Conservation (phyloP, 2,329 filamentous ascomycete species). For the Bipolaris gigantea region DNA sequence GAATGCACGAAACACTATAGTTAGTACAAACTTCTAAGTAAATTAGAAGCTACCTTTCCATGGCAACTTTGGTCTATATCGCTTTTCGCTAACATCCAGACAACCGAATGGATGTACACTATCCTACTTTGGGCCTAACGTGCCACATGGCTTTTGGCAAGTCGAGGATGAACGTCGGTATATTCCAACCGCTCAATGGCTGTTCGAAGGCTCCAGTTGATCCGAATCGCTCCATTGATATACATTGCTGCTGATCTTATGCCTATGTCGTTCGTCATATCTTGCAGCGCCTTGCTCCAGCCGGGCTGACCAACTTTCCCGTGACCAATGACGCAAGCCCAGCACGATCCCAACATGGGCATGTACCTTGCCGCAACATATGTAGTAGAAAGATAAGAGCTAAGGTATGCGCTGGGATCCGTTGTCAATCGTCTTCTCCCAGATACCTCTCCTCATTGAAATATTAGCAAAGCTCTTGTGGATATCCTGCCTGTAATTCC, state of each 20-base stretch:
- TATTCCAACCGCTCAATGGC: not conserved
- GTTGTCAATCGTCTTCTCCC: not conserved
- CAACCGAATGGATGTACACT: not conserved
- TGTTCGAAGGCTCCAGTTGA: not conserved
- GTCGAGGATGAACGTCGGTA: not conserved
- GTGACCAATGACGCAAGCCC: conserved; percentile 38
- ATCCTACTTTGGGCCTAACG: not conserved
- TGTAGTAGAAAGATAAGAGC: conserved; percentile 11
- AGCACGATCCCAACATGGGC: conserved; percentile 17
- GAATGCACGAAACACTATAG: no score
- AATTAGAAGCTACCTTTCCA: not conserved
- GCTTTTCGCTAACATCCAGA: not conserved
- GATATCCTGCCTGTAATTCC: not conserved
- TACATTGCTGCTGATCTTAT: not conserved
- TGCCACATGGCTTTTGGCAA: not conserved
- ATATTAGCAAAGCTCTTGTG: not conserved
- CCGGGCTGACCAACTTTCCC: conserved; percentile 33
- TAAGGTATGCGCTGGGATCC: conserved; percentile 12
- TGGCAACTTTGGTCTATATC: not conserved
- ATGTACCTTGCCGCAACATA: conserved; percentile 27
- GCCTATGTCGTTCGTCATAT: conserved; percentile 12
- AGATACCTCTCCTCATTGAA: not conserved
- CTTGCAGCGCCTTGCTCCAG: conserved; percentile 12
- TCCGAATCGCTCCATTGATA: not conserved
- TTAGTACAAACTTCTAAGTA: not conserved